These are phyloP conservation scores for Fomitopsis betulina DNA, from an alignment of 1,284 basidiomycete species.

Conservation along the genomic window DNA sequence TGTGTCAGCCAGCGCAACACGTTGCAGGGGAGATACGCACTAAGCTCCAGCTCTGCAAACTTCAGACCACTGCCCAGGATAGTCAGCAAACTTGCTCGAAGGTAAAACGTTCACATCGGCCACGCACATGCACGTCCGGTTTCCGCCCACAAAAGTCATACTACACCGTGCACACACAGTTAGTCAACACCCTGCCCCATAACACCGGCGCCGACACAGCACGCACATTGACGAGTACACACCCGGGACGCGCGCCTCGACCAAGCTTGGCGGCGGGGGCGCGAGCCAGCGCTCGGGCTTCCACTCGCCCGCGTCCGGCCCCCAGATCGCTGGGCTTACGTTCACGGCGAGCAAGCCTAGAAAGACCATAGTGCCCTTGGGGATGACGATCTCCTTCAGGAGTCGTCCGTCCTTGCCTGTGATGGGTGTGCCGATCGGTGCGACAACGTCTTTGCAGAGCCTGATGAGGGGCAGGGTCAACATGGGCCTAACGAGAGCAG, in stretches of 20 bases:
- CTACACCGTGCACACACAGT: neutral
- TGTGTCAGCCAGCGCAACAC: neutral
- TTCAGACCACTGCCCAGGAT: neutral
- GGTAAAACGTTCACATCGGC: neutral
- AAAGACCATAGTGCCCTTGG: conserved; percentile 38
- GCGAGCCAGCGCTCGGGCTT: conserved; percentile 1
- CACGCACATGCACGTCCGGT: neutral
- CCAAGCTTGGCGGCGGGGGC: neutral
- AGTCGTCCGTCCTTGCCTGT: conserved; percentile 23
- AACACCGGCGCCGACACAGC: no score
- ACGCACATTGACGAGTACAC: neutral
- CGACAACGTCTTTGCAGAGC: conserved; percentile 12
- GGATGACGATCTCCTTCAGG: conserved; percentile 35
- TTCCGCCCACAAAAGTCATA: neutral
- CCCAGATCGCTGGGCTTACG: conserved; percentile 12
- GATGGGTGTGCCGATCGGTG: conserved; percentile 19
- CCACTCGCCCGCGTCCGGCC: conserved; percentile 5
- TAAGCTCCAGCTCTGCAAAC: neutral
- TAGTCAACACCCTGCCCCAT: neutral
- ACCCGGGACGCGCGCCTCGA: neutral
- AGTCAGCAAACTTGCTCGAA: no score
- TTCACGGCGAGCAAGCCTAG: conserved; percentile 41
- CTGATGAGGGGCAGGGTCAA: conserved; percentile 8
- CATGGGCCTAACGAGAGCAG: no score
- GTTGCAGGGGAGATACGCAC: neutral